phyloP scores from a whole-genome alignment of 2,329 filamentous ascomycete species.

The Paraphaeosphaeria minitans region DNA sequence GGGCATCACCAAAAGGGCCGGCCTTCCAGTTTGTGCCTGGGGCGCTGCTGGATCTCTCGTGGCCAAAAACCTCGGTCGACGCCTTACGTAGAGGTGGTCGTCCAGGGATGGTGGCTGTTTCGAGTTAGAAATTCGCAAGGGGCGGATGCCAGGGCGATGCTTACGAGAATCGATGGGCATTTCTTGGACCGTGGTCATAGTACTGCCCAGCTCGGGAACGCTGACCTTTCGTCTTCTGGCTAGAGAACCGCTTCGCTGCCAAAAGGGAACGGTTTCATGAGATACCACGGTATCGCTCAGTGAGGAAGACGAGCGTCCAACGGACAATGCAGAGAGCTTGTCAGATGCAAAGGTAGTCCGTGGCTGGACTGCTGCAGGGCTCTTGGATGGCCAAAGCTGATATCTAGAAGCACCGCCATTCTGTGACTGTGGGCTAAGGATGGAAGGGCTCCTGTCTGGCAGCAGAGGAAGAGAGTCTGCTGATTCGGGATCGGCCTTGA shows the following conservation, averaged over 20 bases:
- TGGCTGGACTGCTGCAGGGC: slow-evolving; percentile 27
- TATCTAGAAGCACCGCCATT: slow-evolving; percentile 33
- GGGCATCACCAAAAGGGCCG: slow-evolving; percentile 48
- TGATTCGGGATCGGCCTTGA: slow-evolving; percentile 36
- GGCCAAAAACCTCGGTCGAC: slow-evolving; percentile 41
- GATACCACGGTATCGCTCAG: slow-evolving; percentile 47
- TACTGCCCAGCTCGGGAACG: slow-evolving; percentile 45
- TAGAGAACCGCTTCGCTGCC: slow-evolving; percentile 45
- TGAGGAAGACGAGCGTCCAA: slow-evolving; percentile 46
- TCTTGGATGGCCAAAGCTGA: slow-evolving; percentile 46
- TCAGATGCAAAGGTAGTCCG: slow-evolving; percentile 33
- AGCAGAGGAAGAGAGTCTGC: slow-evolving; percentile 21
- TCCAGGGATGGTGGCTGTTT: slow-evolving; percentile 48
- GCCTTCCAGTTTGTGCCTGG: slow-evolving; percentile 46
- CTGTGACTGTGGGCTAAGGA: slow-evolving; percentile 30
- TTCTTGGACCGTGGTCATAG: slow-evolving; percentile 49
- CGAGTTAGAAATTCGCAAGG: slow-evolving; percentile 20
- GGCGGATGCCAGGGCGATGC: slow-evolving; percentile 15
- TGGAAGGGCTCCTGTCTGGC: slow-evolving; percentile 35
- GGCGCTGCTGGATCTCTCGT: slow-evolving; percentile 48
- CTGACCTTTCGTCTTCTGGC: slow-evolving; percentile 49
- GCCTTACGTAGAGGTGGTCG: slow-evolving; percentile 45
- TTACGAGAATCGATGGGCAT: slow-evolving; percentile 48
- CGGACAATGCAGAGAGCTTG: slow-evolving; percentile 44
- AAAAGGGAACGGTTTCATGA: slow-evolving; percentile 39